A percentile compares a stretch with the other conserved stretches of the same genome.
phyloP scores from a whole-genome alignment of 208 protist species.

The Crithidia fasciculata region DNA sequence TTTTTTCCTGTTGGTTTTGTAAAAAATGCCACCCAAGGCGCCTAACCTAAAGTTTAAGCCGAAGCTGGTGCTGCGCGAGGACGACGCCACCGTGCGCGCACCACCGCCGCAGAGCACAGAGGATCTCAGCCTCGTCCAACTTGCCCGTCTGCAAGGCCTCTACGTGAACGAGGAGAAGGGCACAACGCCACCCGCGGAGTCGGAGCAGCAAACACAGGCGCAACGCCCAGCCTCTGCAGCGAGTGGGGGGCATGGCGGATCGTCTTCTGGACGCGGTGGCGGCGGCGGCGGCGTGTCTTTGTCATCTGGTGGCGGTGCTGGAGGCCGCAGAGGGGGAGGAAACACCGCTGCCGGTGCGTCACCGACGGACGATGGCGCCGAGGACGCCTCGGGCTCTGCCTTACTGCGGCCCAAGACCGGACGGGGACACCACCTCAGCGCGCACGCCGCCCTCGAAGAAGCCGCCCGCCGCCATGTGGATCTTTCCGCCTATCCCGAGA shows the following conservation, averaged over 20 bases:
- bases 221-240: constrained; percentile 1
- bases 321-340: background rate
- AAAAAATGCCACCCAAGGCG: constrained; percentile 67
- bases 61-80: constrained; percentile 47
- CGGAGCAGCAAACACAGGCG: background rate
- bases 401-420: constrained; percentile 24
- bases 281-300: background rate
- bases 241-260: background rate
- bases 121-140: constrained; percentile 60
- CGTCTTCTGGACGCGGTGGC: constrained; percentile 19
- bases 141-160: constrained; percentile 60
- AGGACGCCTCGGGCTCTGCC: constrained; percentile 7
- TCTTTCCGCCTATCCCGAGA: constrained; percentile 31
- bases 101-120: constrained; percentile 12
- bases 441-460: constrained; percentile 44
- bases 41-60: constrained; percentile 77
- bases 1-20: too few relatives aligned
- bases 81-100: constrained; percentile 21
- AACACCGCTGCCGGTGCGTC: background rate
- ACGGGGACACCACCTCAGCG: constrained; percentile 25
- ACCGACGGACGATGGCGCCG: background rate
- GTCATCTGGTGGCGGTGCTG: background rate
- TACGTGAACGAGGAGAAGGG: constrained; percentile 33
- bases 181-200: background rate
- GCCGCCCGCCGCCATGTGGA: constrained; percentile 43